phyloP scores from a whole-genome alignment of 108 stramenopile species.

The Conticribra weissflogii region DNA sequence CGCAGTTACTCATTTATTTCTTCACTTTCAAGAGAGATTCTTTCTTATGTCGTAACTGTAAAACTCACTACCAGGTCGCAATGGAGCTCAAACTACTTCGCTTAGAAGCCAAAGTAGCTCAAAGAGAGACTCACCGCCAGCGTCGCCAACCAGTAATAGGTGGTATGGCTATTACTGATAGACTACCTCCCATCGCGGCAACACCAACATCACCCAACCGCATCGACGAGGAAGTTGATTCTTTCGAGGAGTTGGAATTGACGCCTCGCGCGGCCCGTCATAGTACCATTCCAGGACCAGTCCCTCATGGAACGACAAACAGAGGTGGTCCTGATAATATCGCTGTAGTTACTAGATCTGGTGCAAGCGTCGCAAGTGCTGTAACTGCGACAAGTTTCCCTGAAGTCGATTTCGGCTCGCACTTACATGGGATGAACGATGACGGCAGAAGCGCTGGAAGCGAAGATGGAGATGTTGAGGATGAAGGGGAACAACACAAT shows the following conservation, averaged over 20 bases:
- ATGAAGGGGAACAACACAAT: constrained; percentile 43
- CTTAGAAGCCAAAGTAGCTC: constrained; percentile 57
- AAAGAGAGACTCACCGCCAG: constrained; percentile 40
- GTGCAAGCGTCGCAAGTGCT: constrained; percentile 58
- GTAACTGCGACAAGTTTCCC: constrained; percentile 59
- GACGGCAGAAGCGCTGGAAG: constrained; percentile 36
- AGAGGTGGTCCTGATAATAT: constrained; percentile 52
- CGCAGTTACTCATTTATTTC: constrained; percentile 1
- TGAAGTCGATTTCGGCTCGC: constrained; percentile 35
- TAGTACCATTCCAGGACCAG: constrained; percentile 11
- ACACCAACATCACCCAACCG: constrained; percentile 42
- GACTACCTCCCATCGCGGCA: constrained; percentile 48
- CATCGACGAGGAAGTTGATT: constrained; percentile 44
- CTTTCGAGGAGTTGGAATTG: constrained; percentile 47
- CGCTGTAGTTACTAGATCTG: constrained; percentile 55
- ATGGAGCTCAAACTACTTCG: constrained; percentile 61
- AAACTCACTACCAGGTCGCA: constrained; percentile 30
- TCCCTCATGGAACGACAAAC: constrained; percentile 23
- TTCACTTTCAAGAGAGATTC: no score
- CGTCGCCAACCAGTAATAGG: constrained; percentile 35
- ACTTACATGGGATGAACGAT: constrained; percentile 32
- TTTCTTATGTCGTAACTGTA: no score
- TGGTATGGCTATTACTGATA: constrained; percentile 28
- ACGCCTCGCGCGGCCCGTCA: constrained; percentile 43
- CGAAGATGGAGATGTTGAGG: constrained; percentile 52